Conservation (phyloP, 2,329 filamentous ascomycete species). For the Nectriaceae sp. region DNA sequence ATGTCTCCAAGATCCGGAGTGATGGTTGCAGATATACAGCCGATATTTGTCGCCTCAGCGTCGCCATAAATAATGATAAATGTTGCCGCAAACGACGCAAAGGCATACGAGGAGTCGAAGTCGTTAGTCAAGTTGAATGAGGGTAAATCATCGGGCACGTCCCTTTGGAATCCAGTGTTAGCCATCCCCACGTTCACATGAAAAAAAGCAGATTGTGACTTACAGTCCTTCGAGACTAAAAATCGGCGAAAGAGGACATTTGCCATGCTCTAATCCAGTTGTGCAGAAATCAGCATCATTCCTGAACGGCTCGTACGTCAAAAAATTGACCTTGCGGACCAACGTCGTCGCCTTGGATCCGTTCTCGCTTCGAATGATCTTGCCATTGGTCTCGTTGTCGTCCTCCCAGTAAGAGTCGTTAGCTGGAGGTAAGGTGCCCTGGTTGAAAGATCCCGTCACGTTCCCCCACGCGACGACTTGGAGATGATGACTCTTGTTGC, state of each 20-base stretch:
- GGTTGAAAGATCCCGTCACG: conserved; percentile 71
- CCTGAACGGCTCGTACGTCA: conserved; percentile 73
- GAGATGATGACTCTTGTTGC: conserved; percentile 62
- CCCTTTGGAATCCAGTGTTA: conserved; percentile 25
- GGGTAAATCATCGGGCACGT: conserved; percentile 55
- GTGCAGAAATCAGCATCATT: conserved; percentile 66
- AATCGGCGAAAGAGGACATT: conserved; percentile 75
- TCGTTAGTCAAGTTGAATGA: conserved; percentile 74
- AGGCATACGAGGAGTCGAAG: conserved; percentile 81
- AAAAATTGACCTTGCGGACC: conserved; percentile 68
- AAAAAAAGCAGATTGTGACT: conserved; percentile 15
- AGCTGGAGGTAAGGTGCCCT: conserved; percentile 59
- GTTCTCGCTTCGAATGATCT: conserved; percentile 69
- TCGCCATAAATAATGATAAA: conserved; percentile 79
- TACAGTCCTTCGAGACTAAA: conserved; percentile 56
- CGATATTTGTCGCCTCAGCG: conserved; percentile 60
- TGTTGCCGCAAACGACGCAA: conserved; percentile 76
- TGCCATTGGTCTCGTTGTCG: conserved; percentile 63
- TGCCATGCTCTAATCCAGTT: conserved; percentile 55
- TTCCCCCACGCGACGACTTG: conserved; percentile 87
- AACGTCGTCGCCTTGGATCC: conserved; percentile 72
- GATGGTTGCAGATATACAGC: conserved; percentile 78
- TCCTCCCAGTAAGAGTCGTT: conserved; percentile 64
- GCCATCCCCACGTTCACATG: background rate
- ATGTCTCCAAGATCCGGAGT: conserved; percentile 80